phyloP scores from a whole-genome alignment of 2,329 filamentous ascomycete species.

The Meredithiella fracta region DNA sequence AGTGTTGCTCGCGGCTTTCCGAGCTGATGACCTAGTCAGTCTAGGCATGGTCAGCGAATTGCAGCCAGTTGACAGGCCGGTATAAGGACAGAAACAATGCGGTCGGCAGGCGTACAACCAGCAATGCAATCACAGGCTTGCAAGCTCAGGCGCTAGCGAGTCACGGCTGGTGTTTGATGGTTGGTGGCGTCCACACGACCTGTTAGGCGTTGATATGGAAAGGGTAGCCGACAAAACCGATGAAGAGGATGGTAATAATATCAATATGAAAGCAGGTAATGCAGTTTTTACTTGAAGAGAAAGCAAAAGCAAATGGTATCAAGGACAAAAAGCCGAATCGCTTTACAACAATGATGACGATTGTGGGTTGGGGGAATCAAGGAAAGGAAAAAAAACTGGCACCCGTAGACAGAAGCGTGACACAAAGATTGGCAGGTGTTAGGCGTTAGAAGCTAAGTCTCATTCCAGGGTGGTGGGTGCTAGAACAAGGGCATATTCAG shows the following conservation, averaged over 20 bases:
- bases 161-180: neutral
- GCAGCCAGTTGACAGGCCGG: neutral
- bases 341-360: neutral
- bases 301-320: neutral
- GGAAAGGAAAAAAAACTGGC: neutral
- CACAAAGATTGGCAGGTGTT: neutral
- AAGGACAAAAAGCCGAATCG: neutral
- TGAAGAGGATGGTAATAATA: neutral
- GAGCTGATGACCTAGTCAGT: conserved; percentile 88
- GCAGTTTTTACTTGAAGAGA: too few relatives aligned
- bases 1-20: conserved; percentile 55
- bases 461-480: neutral
- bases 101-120: conserved; percentile 4
- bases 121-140: conserved; percentile 8
- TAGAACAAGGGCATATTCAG: neutral
- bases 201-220: neutral
- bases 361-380: conserved; percentile 1
- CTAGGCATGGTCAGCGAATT: conserved; percentile 35
- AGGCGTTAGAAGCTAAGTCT: neutral
- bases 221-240: neutral
- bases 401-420: neutral
- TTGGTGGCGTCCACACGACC: neutral
- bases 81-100: neutral
- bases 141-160: neutral
- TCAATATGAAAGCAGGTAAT: too few relatives aligned